Evolutionary conservation across 495 filamentous ascomycete species (phyloP).

Genomic region (Hyaloscypha variabilis): DNA sequence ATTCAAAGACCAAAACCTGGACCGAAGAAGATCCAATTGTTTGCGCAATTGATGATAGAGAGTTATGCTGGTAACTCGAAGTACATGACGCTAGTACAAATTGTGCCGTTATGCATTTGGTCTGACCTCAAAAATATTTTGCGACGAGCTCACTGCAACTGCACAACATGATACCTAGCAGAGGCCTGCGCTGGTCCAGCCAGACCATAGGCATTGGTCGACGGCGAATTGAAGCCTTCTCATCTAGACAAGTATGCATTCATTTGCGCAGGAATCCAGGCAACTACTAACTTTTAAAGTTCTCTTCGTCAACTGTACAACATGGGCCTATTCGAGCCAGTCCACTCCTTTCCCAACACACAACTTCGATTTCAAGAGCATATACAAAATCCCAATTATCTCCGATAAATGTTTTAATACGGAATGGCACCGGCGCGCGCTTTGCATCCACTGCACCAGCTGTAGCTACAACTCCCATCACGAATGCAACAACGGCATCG

Average conservation of each 20-base stretch:
- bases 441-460: conserved; percentile 35
- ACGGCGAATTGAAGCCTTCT: conserved; percentile 38
- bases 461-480: not conserved
- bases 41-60: not conserved
- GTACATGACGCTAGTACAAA: conserved; percentile 1
- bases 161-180: conserved; percentile 53
- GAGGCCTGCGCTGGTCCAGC: conserved; percentile 48
- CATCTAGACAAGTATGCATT: conserved; percentile 35
- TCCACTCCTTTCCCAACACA: conserved; percentile 27
- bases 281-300: conserved; percentile 27
- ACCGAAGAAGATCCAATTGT: not conserved
- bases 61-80: not conserved
- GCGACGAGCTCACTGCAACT: conserved; percentile 4
- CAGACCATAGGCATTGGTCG: conserved; percentile 38
- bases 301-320: conserved; percentile 31
- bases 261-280: not conserved
- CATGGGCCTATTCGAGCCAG: conserved; percentile 26
- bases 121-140: conserved; percentile 29
- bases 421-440: conserved; percentile 26
- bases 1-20: not conserved
- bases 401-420: conserved; percentile 24
- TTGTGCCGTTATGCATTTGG: not conserved
- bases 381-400: conserved; percentile 19
- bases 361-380: conserved; percentile 9
- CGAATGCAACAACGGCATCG: conserved; percentile 12